phyloP scores from a whole-genome alignment of 345 rosid species.

The Balakata baccata region DNA sequence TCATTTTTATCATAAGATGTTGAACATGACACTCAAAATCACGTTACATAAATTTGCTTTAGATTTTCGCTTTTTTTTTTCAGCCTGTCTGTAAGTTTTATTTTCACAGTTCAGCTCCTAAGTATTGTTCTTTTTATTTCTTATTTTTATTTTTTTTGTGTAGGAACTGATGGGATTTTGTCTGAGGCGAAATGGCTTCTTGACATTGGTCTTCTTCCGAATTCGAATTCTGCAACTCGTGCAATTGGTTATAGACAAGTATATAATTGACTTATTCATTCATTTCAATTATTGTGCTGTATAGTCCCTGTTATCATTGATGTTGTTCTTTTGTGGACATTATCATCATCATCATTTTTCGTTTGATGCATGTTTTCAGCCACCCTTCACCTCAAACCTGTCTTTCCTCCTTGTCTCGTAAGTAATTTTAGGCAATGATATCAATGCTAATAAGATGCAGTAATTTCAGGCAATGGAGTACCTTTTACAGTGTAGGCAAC shows the following conservation, averaged over 20 bases:
- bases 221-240: slow-evolving; percentile 80
- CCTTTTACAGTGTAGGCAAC: slow-evolving; percentile 51
- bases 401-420: not conserved
- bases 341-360: not conserved
- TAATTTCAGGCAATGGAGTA: slow-evolving; percentile 78
- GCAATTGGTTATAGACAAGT: slow-evolving; percentile 96
- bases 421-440: not conserved
- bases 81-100: not conserved
- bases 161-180: slow-evolving; percentile 63
- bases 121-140: no score
- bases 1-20: not conserved
- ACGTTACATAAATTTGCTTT: not conserved
- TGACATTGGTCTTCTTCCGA: slow-evolving; percentile 74
- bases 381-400: not conserved
- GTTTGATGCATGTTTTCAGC: not conserved
- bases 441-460: slow-evolving; percentile 21
- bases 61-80: not conserved
- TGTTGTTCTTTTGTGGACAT: no score
- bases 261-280: not conserved
- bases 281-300: not conserved
- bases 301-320: no score
- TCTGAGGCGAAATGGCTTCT: slow-evolving; percentile 88
- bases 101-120: not conserved
- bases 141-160: slow-evolving; percentile 5
- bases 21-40: not conserved